These are phyloP conservation scores for Phyllosticta citriasiana DNA, from an alignment of 2,329 filamentous ascomycete genomes.

Conservation along the genomic window DNA sequence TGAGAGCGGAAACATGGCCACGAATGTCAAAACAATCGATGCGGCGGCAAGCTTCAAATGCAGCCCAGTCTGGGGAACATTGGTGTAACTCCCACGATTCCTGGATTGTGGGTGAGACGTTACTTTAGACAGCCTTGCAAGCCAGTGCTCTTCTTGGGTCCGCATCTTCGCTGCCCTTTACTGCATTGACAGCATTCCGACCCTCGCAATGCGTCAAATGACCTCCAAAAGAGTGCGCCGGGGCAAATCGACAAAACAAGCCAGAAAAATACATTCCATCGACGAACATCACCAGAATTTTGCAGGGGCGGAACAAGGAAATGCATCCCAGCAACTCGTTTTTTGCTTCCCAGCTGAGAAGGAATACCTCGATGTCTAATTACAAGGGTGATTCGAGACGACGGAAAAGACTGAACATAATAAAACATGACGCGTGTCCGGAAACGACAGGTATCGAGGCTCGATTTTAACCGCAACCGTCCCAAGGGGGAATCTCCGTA, in stretches of 20 bases:
- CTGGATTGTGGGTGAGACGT: background rate
- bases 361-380: conserved; percentile 11
- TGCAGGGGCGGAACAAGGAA: background rate
- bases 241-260: background rate
- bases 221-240: background rate
- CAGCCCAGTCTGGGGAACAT: background rate
- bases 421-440: conserved; percentile 7
- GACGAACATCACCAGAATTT: background rate
- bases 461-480: conserved; percentile 9
- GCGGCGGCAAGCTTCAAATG: no score
- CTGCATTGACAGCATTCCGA: background rate
- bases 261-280: background rate
- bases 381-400: conserved; percentile 9
- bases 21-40: background rate
- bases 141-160: background rate
- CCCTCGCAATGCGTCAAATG: background rate
- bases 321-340: conserved; percentile 8
- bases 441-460: conserved; percentile 11
- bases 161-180: background rate
- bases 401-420: background rate
- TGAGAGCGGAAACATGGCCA: background rate
- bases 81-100: background rate
- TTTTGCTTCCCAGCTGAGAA: conserved; percentile 10
- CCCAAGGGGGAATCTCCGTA: conserved; percentile 10
- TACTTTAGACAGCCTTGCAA: background rate